phyloP scores from a whole-genome alignment of 2,329 filamentous ascomycete species.

The Raffaelea ambrosiae region DNA sequence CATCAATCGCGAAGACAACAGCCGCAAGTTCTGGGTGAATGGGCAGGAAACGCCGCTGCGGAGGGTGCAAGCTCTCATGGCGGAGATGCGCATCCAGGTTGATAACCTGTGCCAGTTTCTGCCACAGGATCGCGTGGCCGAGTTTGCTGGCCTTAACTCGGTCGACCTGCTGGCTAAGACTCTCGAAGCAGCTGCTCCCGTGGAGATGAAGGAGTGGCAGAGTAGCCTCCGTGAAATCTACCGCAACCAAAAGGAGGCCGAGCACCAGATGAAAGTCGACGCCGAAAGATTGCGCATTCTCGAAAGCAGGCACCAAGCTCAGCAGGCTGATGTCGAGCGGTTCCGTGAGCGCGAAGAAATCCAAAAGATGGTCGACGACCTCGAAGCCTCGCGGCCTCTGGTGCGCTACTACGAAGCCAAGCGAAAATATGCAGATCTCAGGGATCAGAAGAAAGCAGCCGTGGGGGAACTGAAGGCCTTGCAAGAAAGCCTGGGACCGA shows the following conservation, averaged over 20 bases:
- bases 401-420: slow-evolving; percentile 54
- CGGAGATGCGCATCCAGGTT: slow-evolving; percentile 77
- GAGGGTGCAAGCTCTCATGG: slow-evolving; percentile 58
- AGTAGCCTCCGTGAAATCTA: slow-evolving; percentile 63
- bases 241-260: slow-evolving; percentile 56
- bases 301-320: slow-evolving; percentile 63
- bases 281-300: slow-evolving; percentile 56
- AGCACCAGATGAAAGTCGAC: slow-evolving; percentile 49
- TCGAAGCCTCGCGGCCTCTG: slow-evolving; percentile 58
- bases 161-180: slow-evolving; percentile 79
- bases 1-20: slow-evolving; percentile 77
- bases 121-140: slow-evolving; percentile 89
- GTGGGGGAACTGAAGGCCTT: slow-evolving; percentile 50
- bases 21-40: slow-evolving; percentile 70
- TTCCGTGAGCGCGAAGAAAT: slow-evolving; percentile 67
- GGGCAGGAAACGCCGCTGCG: slow-evolving; percentile 54
- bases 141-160: slow-evolving; percentile 79
- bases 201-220: slow-evolving; percentile 74
- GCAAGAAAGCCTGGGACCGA: slow-evolving; percentile 53
- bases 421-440: slow-evolving; percentile 40
- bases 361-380: slow-evolving; percentile 51
- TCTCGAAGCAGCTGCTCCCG: slow-evolving; percentile 75
- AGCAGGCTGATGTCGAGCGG: slow-evolving; percentile 76
- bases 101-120: slow-evolving; percentile 97
- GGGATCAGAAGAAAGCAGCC: slow-evolving; percentile 43